phyloP scores from a whole-genome alignment of 257 asterid species.

The Nyctanthes arbortristis region DNA sequence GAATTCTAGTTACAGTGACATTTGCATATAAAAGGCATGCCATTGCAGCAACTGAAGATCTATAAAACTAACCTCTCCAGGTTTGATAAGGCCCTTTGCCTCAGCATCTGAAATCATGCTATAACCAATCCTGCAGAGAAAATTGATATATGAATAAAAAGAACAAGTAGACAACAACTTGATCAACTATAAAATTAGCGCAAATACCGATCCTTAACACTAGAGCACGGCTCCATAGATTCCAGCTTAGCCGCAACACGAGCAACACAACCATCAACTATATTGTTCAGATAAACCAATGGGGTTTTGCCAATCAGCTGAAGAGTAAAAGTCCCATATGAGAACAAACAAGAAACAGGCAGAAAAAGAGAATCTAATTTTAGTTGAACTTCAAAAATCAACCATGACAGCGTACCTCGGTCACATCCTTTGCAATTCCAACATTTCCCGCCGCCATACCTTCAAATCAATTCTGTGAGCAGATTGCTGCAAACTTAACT shows the following conservation, averaged over 20 bases:
- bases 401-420: conserved; percentile 35
- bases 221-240: conserved; percentile 48
- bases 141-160: neutral
- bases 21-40: too few species aligned
- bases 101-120: conserved; percentile 62
- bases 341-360: neutral
- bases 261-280: conserved; percentile 47
- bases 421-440: conserved; percentile 46
- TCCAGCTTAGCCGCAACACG: conserved; percentile 48
- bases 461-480: conserved; percentile 16
- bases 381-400: neutral
- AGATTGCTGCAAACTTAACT: neutral
- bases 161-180: neutral
- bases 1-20: too few species aligned
- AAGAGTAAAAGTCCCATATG: neutral
- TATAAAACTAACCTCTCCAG: conserved; percentile 42
- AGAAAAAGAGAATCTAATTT: neutral
- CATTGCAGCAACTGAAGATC: too few species aligned
- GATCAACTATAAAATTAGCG: neutral
- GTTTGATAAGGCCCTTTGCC: conserved; percentile 46
- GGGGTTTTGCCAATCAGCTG: conserved; percentile 52
- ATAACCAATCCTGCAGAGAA: conserved; percentile 41
- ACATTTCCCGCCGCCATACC: conserved; percentile 28
- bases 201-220: conserved; percentile 48
- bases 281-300: conserved; percentile 44